Evolutionary conservation across 2,329 filamentous ascomycete genomes (phyloP).

Genomic region (Aspergillus neoniger): DNA sequence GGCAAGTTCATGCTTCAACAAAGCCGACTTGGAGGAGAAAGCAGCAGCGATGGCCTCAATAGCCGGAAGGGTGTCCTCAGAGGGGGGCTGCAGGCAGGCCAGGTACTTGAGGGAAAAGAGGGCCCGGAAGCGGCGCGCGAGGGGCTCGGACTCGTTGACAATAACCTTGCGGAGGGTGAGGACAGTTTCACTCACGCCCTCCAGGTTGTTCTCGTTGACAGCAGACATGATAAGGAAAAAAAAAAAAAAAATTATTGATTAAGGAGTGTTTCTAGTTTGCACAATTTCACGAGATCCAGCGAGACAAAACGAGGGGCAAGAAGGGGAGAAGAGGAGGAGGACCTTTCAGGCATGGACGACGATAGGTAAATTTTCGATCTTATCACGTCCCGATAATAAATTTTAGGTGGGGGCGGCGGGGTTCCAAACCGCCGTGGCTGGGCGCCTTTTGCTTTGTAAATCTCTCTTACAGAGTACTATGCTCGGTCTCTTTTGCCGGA

Average conservation of each 20-base stretch:
- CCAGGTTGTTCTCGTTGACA: slow-evolving; percentile 27
- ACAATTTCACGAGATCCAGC: not conserved
- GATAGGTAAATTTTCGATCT: slow-evolving; percentile 34
- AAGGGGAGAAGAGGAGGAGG: not conserved
- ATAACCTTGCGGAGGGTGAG: slow-evolving; percentile 66
- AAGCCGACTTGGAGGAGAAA: slow-evolving; percentile 79
- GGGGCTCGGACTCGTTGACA: slow-evolving; percentile 74
- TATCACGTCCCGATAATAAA: slow-evolving; percentile 36
- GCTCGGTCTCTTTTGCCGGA: not conserved
- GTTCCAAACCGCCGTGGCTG: slow-evolving; percentile 19
- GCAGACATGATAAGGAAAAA: slow-evolving; percentile 31
- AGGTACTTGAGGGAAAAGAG: slow-evolving; percentile 97
- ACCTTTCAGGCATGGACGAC: not conserved
- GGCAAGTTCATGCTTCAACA: slow-evolving; percentile 94
- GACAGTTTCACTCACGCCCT: slow-evolving; percentile 34
- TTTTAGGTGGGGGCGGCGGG: slow-evolving; percentile 43
- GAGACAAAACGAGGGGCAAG: not conserved
- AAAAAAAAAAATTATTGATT: not conserved
- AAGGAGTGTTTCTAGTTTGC: not conserved
- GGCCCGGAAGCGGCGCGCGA: slow-evolving; percentile 88
- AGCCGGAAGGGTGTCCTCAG: slow-evolving; percentile 61
- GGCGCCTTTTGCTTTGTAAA: slow-evolving; percentile 18
- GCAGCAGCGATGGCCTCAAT: slow-evolving; percentile 83
- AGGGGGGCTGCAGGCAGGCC: slow-evolving; percentile 65
- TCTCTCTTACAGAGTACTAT: not conserved